These are phyloP conservation scores for Rhizopus delemar DNA, from an alignment of 371 early-diverging fungal genomes.

Conservation along the genomic window DNA sequence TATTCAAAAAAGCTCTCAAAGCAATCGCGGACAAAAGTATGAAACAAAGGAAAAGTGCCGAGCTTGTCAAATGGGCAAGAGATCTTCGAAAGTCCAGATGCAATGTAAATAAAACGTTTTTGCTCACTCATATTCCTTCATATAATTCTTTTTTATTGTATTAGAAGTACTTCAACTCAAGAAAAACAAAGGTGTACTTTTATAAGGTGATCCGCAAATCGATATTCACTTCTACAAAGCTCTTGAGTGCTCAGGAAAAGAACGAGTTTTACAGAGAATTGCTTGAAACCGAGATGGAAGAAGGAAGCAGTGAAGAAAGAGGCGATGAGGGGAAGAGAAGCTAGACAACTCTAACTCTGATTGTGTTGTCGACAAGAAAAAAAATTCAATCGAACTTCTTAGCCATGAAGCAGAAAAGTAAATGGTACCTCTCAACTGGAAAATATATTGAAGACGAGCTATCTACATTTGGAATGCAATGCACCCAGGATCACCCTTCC, in stretches of 20 bases:
- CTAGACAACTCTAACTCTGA: no score
- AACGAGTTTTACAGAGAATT: constrained; percentile 4
- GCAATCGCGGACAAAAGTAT: constrained; percentile 8
- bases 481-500: no score
- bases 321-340: no score
- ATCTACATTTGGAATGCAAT: no score
- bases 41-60: constrained; percentile 5
- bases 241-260: constrained; percentile 8
- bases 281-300: no score
- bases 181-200: background rate
- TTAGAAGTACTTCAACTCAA: constrained; percentile 8
- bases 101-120: constrained; percentile 9
- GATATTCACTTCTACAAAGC: constrained; percentile 7
- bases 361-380: no score
- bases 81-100: constrained; percentile 1
- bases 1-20: constrained; percentile 1
- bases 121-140: constrained; percentile 2
- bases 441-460: no score
- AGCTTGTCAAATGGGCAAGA: constrained; percentile 12
- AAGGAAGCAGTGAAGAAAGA: no score
- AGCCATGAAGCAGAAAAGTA: no score
- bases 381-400: no score
- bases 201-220: constrained; percentile 2
- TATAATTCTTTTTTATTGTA: constrained; percentile 7
- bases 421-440: no score